Evolutionary conservation across 768 basidiomycete species (phyloP).

Genomic region (Boletus insuetus): DNA sequence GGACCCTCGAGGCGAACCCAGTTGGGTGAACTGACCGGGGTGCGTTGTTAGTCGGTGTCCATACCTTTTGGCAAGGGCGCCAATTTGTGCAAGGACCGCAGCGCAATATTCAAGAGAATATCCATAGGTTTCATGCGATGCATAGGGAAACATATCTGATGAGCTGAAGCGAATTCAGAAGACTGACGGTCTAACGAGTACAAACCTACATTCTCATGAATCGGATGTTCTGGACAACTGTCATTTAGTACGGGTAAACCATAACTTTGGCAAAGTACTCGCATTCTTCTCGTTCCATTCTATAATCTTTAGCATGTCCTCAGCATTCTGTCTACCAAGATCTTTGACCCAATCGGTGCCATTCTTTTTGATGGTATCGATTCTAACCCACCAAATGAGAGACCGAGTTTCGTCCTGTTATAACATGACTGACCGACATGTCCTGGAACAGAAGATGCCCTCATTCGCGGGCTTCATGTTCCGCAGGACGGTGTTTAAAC

Average conservation of each 20-base stretch:
- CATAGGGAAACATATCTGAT: constrained; percentile 92
- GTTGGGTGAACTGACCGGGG: constrained; percentile 82
- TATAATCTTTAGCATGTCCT: constrained; percentile 71
- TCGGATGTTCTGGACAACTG: constrained; percentile 53
- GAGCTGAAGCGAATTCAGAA: constrained; percentile 38
- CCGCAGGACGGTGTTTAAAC: constrained; percentile 81
- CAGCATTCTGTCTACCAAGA: constrained; percentile 69
- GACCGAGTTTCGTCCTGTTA: neutral
- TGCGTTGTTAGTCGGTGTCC: constrained; percentile 83
- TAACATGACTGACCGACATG: constrained; percentile 46
- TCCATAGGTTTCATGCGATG: constrained; percentile 75
- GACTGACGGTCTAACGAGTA: neutral
- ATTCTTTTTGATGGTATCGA: constrained; percentile 75
- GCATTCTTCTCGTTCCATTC: constrained; percentile 91
- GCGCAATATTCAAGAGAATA: constrained; percentile 80
- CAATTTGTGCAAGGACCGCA: constrained; percentile 50
- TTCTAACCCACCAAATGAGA: constrained; percentile 36
- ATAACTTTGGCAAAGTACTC: constrained; percentile 12
- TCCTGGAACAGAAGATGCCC: constrained; percentile 73
- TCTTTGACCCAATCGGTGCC: constrained; percentile 83
- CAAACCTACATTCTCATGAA: constrained; percentile 65
- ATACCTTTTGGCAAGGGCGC: constrained; percentile 63
- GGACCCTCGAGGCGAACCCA: constrained; percentile 73
- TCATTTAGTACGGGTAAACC: neutral
- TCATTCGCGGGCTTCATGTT: constrained; percentile 61